phyloP scores from a whole-genome alignment of 352 stramenopile species.

The Pythium phragmiticola region DNA sequence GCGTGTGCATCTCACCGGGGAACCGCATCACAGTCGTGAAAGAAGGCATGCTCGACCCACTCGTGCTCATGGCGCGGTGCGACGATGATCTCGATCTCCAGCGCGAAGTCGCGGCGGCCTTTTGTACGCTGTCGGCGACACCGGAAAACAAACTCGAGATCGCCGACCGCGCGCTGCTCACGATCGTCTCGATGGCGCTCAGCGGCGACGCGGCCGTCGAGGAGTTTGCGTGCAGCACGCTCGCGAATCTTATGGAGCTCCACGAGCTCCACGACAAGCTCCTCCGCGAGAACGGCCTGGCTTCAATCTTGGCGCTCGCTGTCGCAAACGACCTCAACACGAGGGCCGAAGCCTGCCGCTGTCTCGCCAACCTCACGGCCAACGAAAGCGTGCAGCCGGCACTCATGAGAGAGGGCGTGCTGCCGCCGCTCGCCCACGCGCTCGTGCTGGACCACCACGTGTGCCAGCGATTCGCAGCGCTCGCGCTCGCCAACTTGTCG shows the following conservation, averaged over 20 bases:
- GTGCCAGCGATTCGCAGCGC: slow-evolving; percentile 92
- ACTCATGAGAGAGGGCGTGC: slow-evolving; percentile 90
- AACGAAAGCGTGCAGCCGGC: slow-evolving; percentile 92
- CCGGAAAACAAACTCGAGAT: slow-evolving; percentile 97
- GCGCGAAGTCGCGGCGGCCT: slow-evolving; percentile 89
- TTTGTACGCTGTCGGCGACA: slow-evolving; percentile 94
- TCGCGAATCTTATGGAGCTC: slow-evolving; percentile 95
- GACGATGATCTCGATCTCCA: slow-evolving; percentile 89
- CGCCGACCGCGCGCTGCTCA: slow-evolving; percentile 91
- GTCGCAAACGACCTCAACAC: slow-evolving; percentile 90
- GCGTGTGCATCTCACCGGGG: slow-evolving; percentile 91
- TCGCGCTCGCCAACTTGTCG: slow-evolving; percentile 94
- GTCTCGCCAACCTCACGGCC: slow-evolving; percentile 93
- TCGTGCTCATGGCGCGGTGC: slow-evolving; percentile 94
- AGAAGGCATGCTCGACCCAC: slow-evolving; percentile 93
- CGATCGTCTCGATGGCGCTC: slow-evolving; percentile 94
- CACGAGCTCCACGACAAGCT: slow-evolving; percentile 94
- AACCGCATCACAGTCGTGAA: slow-evolving; percentile 90
- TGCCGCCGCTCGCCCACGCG: slow-evolving; percentile 89
- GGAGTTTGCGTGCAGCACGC: slow-evolving; percentile 91
- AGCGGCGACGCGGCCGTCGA: slow-evolving; percentile 90
- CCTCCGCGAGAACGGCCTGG: slow-evolving; percentile 91
- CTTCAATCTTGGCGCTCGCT: slow-evolving; percentile 91
- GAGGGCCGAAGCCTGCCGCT: slow-evolving; percentile 89
- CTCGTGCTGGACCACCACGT: slow-evolving; percentile 89